Percentiles rank a stretch among this genome's conserved stretches.
Evolutionary conservation across 495 filamentous ascomycete species (phyloP).

Genomic region (Lasiosphaeria ovina): DNA sequence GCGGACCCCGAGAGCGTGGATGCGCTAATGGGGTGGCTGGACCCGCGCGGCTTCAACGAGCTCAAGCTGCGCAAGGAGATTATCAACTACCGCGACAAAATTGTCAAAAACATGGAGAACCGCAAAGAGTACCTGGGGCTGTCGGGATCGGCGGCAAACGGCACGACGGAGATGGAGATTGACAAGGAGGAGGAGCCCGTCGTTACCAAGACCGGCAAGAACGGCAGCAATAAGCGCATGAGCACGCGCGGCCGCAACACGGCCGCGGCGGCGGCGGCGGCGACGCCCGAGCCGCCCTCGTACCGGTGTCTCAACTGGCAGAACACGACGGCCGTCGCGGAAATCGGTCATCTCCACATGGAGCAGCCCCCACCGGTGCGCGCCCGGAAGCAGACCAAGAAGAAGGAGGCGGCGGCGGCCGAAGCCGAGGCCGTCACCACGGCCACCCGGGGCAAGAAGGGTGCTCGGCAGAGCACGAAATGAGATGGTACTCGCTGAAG

Average conservation of each 20-base stretch:
- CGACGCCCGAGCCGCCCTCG: slow-evolving; percentile 47
- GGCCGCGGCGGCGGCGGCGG: slow-evolving; percentile 58
- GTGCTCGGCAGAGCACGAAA: slow-evolving; percentile 6
- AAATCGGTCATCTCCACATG: slow-evolving; percentile 80
- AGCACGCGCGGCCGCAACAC: slow-evolving; percentile 65
- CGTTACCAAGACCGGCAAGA: slow-evolving; percentile 1
- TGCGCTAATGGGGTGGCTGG: slow-evolving; percentile 80
- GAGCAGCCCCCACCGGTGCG: slow-evolving; percentile 68
- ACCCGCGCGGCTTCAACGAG: slow-evolving; percentile 79
- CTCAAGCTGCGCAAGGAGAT: slow-evolving; percentile 83
- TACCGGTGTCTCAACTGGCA: slow-evolving; percentile 80
- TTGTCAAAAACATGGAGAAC: slow-evolving; percentile 74
- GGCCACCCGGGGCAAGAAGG: slow-evolving; percentile 20
- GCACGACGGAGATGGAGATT: slow-evolving; percentile 49
- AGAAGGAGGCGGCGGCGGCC: slow-evolving; percentile 28
- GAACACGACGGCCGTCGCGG: slow-evolving; percentile 72
- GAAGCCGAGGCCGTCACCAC: slow-evolving; percentile 15
- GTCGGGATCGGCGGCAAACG: slow-evolving; percentile 12
- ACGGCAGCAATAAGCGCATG: slow-evolving; percentile 57
- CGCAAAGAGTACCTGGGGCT: slow-evolving; percentile 67
- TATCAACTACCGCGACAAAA: slow-evolving; percentile 69
- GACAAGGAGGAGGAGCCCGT: slow-evolving; percentile 48
- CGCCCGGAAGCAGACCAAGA: slow-evolving; percentile 52
- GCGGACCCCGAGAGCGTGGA: slow-evolving; percentile 76
- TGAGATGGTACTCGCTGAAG: slow-evolving; percentile 1